phyloP scores from a whole-genome alignment of 345 rosid genomes.

The Arabidopsis suecica region DNA sequence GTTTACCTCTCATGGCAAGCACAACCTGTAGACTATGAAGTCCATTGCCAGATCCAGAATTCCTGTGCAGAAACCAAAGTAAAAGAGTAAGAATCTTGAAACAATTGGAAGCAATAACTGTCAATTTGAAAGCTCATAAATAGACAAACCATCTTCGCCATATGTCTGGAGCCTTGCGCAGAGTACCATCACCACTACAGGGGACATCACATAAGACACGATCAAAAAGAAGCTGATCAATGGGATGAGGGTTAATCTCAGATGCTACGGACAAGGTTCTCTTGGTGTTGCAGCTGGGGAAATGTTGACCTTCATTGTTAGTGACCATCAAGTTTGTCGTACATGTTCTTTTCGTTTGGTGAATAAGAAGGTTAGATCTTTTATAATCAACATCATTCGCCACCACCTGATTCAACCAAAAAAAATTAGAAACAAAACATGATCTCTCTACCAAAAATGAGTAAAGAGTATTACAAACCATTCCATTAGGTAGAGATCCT shows the following conservation, averaged over 20 bases:
- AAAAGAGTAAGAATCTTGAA: slow-evolving; percentile 27
- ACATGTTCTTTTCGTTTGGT: slow-evolving; percentile 97
- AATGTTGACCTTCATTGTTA: slow-evolving; percentile 96
- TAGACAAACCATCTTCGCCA: slow-evolving; percentile 88
- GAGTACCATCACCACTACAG: slow-evolving; percentile 97
- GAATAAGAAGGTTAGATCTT: slow-evolving; percentile 97
- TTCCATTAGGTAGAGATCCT: slow-evolving; percentile 76
- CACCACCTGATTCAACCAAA: slow-evolving; percentile 59
- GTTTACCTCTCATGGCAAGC: slow-evolving; percentile 86
- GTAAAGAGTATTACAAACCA: slow-evolving; percentile 56
- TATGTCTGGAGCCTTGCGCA: slow-evolving; percentile 96
- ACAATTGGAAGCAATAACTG: neutral
- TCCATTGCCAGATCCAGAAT: slow-evolving; percentile 86
- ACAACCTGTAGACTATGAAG: slow-evolving; percentile 87
- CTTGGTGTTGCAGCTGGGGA: slow-evolving; percentile 76
- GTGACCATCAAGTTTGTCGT: slow-evolving; percentile 93
- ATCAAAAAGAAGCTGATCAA: slow-evolving; percentile 76
- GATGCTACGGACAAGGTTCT: slow-evolving; percentile 45
- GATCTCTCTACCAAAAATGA: slow-evolving; percentile 24
- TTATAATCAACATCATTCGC: slow-evolving; percentile 98
- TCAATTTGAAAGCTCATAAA: neutral
- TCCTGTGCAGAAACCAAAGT: slow-evolving; percentile 56
- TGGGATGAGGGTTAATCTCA: slow-evolving; percentile 40
- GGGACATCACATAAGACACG: slow-evolving; percentile 97
- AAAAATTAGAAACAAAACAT: slow-evolving; percentile 1